Evolutionary conservation across 2,329 filamentous ascomycete genomes (phyloP), one percentile per base, ranked within the genome.

Genomic region (Hypoxylon sp.): DNA sequence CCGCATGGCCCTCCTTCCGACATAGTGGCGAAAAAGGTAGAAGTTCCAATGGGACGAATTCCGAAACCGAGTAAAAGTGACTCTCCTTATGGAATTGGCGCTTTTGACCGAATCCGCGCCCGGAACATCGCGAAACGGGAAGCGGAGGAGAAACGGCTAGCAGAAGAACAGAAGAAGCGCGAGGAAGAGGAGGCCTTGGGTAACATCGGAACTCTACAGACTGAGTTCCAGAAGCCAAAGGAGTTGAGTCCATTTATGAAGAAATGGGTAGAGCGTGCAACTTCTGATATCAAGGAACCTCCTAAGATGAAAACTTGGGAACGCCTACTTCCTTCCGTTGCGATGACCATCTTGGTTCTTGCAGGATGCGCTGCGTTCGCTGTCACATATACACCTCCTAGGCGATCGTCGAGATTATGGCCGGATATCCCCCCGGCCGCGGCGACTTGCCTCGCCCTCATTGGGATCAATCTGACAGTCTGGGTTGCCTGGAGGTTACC

Each of bases 401-500:
- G 67, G 75, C 81, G 72, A 77, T 81, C 31, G 74, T 73, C 3
- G 76, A 83, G 91, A 53, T 73, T 92, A 39, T 88, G 86, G 76
- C 88, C 88, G 1, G 86, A 90, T 44, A 79, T 90, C 1, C 86
- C 90, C 0, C 87, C 90, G 1, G 84, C 90, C 13, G 83, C 86
- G 2, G 88, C 89, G 11, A 93, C 92, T 2, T 82, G 93, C n/a
- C 81, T 84, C 35, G 81, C 83, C 5, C 79, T 95, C 46, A 83
- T 93, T 48, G 82, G 80, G n/a, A 65, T 85, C 53, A 94, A 94
- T 77, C 63, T 85, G 5, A 70, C 83, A 42, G 81, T 91, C 10
- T 90, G 85, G 71, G 63, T 84, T 24, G 80, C 84, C 29, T 94
- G 91, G 90, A 86, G 85, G 71, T 71, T 89, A 10, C 91, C 91